Evolutionary conservation across 2,329 filamentous ascomycete genomes (phyloP).

Genomic region (Colletotrichum sansevieriae): DNA sequence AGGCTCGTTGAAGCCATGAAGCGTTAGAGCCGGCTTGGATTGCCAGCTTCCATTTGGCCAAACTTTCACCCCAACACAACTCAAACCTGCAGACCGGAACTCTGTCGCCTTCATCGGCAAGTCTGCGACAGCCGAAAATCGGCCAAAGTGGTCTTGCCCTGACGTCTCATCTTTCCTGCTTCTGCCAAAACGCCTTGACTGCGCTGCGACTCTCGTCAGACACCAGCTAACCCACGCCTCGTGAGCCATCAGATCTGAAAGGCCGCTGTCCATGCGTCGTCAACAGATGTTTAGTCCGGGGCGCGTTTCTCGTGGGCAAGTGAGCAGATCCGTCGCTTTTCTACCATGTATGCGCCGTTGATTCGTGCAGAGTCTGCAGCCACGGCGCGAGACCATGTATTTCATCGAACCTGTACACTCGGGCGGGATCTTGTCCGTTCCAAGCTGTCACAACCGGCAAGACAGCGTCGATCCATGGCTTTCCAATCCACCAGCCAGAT

Average conservation of each 20-base stretch:
- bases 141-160: conserved; percentile 16
- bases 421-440: conserved; percentile 15
- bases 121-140: conserved; percentile 12
- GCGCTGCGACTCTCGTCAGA: conserved; percentile 20
- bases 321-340: neutral
- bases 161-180: conserved; percentile 21
- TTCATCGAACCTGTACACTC: neutral
- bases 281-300: neutral
- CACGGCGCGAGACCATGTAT: conserved; percentile 15
- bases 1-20: conserved; percentile 9
- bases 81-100: conserved; percentile 32
- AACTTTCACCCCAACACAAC: conserved; percentile 32
- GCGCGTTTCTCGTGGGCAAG: neutral
- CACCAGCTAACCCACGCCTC: conserved; percentile 11
- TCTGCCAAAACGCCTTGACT: conserved; percentile 24
- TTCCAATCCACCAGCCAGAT: conserved; percentile 3
- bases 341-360: conserved; percentile 5
- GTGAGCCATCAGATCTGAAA: conserved; percentile 30
- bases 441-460: conserved; percentile 29
- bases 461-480: conserved; percentile 15
- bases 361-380: conserved; percentile 16
- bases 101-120: neutral
- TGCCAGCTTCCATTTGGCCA: conserved; percentile 17
- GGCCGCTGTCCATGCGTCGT: neutral
- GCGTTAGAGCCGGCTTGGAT: conserved; percentile 24